Base-by-base conservation (phyloP, 1,284 basidiomycete genomes). In the Hemileia vastatrix region DNA sequence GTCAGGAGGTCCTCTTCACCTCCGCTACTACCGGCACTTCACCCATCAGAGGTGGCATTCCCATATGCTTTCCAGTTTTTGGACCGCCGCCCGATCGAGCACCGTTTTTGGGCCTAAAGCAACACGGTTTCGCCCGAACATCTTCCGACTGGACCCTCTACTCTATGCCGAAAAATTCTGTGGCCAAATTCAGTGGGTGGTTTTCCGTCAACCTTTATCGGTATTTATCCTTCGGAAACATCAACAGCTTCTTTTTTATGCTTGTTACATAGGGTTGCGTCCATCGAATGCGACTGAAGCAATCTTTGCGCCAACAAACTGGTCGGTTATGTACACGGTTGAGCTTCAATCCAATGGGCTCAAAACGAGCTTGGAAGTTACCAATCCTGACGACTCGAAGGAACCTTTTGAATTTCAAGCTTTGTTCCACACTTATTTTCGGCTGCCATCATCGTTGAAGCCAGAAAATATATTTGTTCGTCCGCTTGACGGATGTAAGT, bases 371-470 rank as follows among this genome's bases (percentile, higher is more conserved):
- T 53, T 68, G 13, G 53, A 67, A 49, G 66, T 68, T 3, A 64
- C 65, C n/a, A 67, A 67, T 43, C 64, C 67, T 5, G 43, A 54
- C 6, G 23, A 55, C 4, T 51, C 66, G 1, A 27, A 19, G n/a
- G 54, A 63, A 6, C 36, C 59, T 0, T 57, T 77, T 61, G 67
- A 70, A 8, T 77, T 78, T 73, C 77, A 78, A 54, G 73, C 77
- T 1, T 69, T 78, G 19, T 68, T 77, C 21, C 77, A 78, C 71
- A 73, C 75, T 49, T 73, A 75, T 64, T 67, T 72, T 63, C 68
- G 67, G 43, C 64, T 77, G 3, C 76, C 76, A 6, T 65, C 69
- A 13, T 47, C 55, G 24, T 56, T 67, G 18, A 13, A 43, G 2
- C 70, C 70, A 9, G 48, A 52, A 4, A 49, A 67, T 8, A 66